A percentile compares a stretch with the other conserved stretches of the same genome.
Conservation (phyloP, 257 asterid species). For the Paraleonurus japonicus region DNA sequence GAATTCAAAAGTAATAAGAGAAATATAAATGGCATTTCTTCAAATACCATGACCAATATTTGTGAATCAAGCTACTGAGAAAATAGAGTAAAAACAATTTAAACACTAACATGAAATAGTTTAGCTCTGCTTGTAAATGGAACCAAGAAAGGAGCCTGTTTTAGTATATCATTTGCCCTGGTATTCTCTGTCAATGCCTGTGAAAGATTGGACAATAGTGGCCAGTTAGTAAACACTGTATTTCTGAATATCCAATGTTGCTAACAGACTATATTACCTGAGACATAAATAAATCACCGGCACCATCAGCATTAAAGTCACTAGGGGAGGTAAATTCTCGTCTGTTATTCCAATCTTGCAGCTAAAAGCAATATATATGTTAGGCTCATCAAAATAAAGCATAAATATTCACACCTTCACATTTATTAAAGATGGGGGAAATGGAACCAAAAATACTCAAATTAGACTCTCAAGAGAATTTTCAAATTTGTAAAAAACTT, state of each 20-base stretch:
- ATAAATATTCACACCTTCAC: conserved; percentile 6
- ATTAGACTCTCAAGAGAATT: conserved; percentile 11
- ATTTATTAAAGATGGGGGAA: conserved; percentile 4
- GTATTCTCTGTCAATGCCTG: conserved; percentile 84
- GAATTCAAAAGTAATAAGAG: not conserved
- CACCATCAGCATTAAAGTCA: conserved; percentile 97
- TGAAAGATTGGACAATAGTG: conserved; percentile 28
- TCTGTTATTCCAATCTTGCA: conserved; percentile 99
- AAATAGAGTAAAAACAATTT: conserved; percentile 15
- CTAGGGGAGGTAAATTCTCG: conserved; percentile 81
- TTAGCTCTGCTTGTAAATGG: conserved; percentile 96
- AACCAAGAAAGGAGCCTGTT: conserved; percentile 93
- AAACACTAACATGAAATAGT: conserved; percentile 76
- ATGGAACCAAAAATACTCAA: conserved; percentile 17
- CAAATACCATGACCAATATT: conserved; percentile 13
- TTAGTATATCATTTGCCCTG: conserved; percentile 80
- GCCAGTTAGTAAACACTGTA: not conserved
- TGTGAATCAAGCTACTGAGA: conserved; percentile 10
- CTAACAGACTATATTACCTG: conserved; percentile 57
- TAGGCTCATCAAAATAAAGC: conserved; percentile 18
- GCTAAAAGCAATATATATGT: conserved; percentile 43
- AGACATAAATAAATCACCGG: conserved; percentile 68
- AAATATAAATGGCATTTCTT: conserved; percentile 6
- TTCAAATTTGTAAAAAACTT: conserved; percentile 5
- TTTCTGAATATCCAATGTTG: not conserved